Base-by-base conservation (phyloP, 1,139 yeast species). In the Kodamaea derodonti region DNA sequence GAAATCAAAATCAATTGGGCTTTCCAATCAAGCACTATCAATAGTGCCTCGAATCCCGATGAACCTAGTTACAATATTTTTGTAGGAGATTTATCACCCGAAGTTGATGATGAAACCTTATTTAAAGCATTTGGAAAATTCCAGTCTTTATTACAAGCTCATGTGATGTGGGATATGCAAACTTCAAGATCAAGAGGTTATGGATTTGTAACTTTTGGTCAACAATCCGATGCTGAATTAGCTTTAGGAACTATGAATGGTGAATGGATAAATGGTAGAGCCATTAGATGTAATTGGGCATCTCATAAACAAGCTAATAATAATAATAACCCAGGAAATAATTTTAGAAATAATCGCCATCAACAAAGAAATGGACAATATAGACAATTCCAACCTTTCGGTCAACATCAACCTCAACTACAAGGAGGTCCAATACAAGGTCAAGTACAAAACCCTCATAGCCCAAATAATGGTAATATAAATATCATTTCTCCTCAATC, bases 91-190 rank as follows among this genome's bases (percentile, higher is more conserved):
- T 70, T 88, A 49, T 79, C 87, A 24, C 72, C 84, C 9, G 95
- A 88, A 48, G 83, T 88, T 26, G 81, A 84, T 51, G 96, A 88
- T 56, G 95, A 84, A 46, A 58, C 75, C 14, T 69, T 88, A 44
- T 68, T 67, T 34, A 63, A 58, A 31, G 72, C 84, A 6, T 88
- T 88, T 54, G 49, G 66, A n/a, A 65, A 65, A 36, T 84, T 77
- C 55, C 66, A 67, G 14, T 74, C 88, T 4, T 65, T 84, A 49
- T 66, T 78, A 34, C 95, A 86, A 54, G 96, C 95, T 13, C 90
- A 87, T 48, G 95, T 88, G 26, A 88, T 88, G 95, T 87, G 96
- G 96, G 96, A 88, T 58, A 86, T 86, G 95, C 90, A 84, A 54
- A 84, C 95, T 15, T 90, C 95, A 24, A 69, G 95, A 54, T 84